A percentile compares a stretch with the other conserved stretches of the same genome.
phyloP scores from a whole-genome alignment of 139 green algal genomes.

The Pseudopediastrum boryanum region DNA sequence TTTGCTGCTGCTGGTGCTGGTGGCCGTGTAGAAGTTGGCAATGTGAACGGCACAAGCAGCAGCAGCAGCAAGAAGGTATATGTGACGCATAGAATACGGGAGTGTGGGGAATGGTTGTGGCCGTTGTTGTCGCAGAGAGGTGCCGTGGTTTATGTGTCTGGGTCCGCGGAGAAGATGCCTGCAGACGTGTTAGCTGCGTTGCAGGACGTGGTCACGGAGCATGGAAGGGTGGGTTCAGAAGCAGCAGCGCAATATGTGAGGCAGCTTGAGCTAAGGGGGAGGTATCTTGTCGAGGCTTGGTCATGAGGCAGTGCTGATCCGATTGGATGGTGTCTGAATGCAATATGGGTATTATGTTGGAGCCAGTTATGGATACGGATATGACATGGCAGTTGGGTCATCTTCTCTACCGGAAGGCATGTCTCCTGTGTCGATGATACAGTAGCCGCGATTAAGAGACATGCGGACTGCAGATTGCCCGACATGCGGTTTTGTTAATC shows the following conservation, averaged over 20 bases:
- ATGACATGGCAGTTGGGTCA: too few relatives aligned
- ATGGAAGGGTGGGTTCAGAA: conserved; percentile 58
- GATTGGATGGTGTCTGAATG: too few relatives aligned
- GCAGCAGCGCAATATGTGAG: conserved; percentile 63
- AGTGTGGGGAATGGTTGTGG: conserved; percentile 68
- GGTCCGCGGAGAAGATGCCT: conserved; percentile 82
- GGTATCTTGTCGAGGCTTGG: conserved; percentile 93
- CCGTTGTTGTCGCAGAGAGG: conserved; percentile 60
- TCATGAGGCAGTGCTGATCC: conserved; percentile 68
- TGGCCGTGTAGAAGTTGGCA: not conserved
- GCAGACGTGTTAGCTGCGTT: conserved; percentile 72
- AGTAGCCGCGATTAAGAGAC: too few relatives aligned
- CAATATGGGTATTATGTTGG: too few relatives aligned
- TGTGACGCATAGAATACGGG: conserved; percentile 78
- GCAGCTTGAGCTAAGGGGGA: conserved; percentile 62
- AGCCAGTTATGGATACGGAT: too few relatives aligned
- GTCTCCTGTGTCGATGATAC: too few relatives aligned
- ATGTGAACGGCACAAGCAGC: not conserved
- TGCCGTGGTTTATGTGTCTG: conserved; percentile 75
- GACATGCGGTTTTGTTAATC: too few relatives aligned
- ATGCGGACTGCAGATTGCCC: too few relatives aligned
- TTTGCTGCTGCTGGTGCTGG: conserved; percentile 9
- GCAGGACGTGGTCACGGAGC: conserved; percentile 55
- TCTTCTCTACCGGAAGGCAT: too few relatives aligned
- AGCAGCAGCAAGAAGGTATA: conserved; percentile 69